Evolutionary conservation across 2,329 filamentous ascomycete genomes (phyloP), one percentile per base, ranked within the genome.

Genomic region (Trichoderma sp.): DNA sequence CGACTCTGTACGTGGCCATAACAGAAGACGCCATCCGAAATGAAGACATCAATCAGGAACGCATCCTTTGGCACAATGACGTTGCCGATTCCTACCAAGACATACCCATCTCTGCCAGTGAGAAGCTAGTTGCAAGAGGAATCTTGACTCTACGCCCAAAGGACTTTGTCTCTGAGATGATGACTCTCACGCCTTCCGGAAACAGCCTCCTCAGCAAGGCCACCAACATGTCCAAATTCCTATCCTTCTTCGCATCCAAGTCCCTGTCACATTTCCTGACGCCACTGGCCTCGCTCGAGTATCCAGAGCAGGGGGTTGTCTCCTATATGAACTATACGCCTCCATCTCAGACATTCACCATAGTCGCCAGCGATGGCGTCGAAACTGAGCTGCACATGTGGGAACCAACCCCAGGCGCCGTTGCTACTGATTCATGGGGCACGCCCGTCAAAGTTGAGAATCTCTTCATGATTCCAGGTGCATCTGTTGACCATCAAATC

Each of bases 401-500:
- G 85, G 83, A 87, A 70, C 81, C 87, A 3, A 81, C 80, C 2
- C 75, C 80, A 45, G 70, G 73, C 2, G 74, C 72, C 1, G 72
- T 80, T 25, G 74, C 78, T 19, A 75, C 80, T 9, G 70, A 69
- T 37, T 61, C 37, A 17, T 12, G 22, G 9, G 69, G 70, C 17
- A 25, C 8, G 2, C 54, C 70, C 3, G 66, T 70, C 9, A 56
- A 61, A 15, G 48, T 66, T 5, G 81, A 81, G 72, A 85, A 85
- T 69, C 77, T 90, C 6, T 83, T 90, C 69, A 83, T 90, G 80
- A 81, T 90, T 53, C 87, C 87, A 0, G 88, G 88, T 22, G 87
- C 87, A 0, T 81, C 85, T 1, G 87, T 90, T 1, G 86, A 89
- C 74, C 85, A 90, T 71, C 84, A 87, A 70, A 88, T 90, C 64